Conservation (phyloP, 306 rosid genomes). For the Chamaecrista fasciculata region DNA sequence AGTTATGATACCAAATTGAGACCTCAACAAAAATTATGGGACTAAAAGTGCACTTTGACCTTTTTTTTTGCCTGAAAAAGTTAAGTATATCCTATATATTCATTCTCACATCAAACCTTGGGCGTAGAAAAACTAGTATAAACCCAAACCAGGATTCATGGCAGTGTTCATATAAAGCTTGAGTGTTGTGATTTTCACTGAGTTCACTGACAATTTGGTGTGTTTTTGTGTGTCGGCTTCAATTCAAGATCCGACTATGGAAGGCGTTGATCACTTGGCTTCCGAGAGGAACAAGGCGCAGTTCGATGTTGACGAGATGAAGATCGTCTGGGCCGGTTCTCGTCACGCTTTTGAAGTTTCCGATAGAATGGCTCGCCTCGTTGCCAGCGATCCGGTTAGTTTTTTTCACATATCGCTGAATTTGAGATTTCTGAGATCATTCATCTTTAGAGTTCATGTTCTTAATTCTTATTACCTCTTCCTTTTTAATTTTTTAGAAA, state of each 20-base stretch:
- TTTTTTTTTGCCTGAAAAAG: too few species aligned
- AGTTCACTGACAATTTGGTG: neutral
- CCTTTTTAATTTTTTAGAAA: neutral
- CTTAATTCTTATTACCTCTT: neutral
- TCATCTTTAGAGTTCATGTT: neutral
- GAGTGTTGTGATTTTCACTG: neutral
- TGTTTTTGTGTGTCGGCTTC: neutral
- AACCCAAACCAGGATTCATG: neutral
- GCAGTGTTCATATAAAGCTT: neutral
- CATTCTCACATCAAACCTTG: too few species aligned
- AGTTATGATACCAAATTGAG: too few species aligned
- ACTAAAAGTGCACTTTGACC: too few species aligned
- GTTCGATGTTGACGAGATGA: conserved; percentile 87
- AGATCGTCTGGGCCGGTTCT: conserved; percentile 90
- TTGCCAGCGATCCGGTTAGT: conserved; percentile 83
- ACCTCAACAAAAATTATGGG: too few species aligned
- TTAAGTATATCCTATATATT: too few species aligned
- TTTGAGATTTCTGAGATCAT: neutral
- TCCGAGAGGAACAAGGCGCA: conserved; percentile 69
- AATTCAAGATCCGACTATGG: conserved; percentile 31
- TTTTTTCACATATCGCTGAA: neutral
- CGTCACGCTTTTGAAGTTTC: conserved; percentile 59
- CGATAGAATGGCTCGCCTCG: conserved; percentile 81
- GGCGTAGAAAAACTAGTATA: too few species aligned
- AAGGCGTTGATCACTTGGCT: conserved; percentile 70